phyloP scores from a whole-genome alignment of 345 rosid species.

The Pistacia integerrima region DNA sequence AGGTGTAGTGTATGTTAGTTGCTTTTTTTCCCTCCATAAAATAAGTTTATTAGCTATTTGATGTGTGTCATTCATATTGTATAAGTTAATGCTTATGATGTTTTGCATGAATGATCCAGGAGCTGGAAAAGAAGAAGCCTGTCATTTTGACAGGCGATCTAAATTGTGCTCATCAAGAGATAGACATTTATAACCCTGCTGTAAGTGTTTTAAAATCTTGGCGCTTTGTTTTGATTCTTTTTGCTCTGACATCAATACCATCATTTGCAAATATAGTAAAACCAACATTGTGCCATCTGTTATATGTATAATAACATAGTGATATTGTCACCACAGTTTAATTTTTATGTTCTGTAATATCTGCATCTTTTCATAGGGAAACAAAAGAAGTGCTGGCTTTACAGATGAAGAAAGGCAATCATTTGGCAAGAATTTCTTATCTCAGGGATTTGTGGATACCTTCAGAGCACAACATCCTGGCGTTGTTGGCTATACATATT shows the following conservation, averaged over 20 bases:
- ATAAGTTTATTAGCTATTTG: constrained; percentile 5
- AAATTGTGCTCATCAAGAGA: constrained; percentile 95
- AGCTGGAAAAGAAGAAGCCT: constrained; percentile 91
- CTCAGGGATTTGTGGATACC: constrained; percentile 86
- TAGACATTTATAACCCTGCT: constrained; percentile 81
- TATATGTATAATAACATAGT: background rate
- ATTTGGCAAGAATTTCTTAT: constrained; percentile 70
- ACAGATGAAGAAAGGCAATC: constrained; percentile 87
- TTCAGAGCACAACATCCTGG: constrained; percentile 84
- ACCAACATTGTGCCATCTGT: background rate
- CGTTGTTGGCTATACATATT: constrained; percentile 88
- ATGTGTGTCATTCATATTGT: background rate
- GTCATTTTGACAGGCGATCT: constrained; percentile 95
- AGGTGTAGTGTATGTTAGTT: background rate
- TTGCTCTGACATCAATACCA: background rate
- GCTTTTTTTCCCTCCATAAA: background rate
- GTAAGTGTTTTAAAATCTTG: constrained; percentile 42
- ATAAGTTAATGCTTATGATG: constrained; percentile 1
- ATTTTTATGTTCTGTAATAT: background rate
- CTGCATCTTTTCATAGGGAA: constrained; percentile 54
- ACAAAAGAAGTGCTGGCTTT: constrained; percentile 91
- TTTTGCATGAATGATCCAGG: constrained; percentile 45
- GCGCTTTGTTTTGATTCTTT: background rate
- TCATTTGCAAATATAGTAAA: background rate
- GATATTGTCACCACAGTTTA: background rate